These are phyloP conservation scores for Ascoidea asiatica DNA, from an alignment of 805 yeast species.

Conservation along the genomic window DNA sequence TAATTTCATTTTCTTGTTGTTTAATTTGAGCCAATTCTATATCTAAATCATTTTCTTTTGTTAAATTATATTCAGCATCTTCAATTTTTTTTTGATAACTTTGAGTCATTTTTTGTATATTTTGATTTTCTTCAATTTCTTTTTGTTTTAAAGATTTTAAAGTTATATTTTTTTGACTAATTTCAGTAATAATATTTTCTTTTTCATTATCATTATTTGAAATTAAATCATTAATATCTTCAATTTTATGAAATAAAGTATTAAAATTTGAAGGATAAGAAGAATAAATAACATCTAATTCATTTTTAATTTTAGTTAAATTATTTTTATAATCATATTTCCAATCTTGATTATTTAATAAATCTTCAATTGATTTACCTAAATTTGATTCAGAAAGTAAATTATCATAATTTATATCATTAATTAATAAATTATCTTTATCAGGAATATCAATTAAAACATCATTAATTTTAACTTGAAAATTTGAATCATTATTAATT, in stretches of 20 bases:
- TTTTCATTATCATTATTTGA: background rate
- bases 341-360: no score
- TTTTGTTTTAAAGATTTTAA: background rate
- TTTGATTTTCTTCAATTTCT: background rate
- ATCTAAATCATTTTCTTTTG: background rate
- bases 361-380: background rate
- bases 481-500: no score
- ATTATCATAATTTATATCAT: background rate
- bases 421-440: background rate
- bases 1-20: background rate
- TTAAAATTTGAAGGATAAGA: no score
- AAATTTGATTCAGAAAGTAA: background rate
- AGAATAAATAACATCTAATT: no score
- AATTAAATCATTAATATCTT: background rate
- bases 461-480: no score
- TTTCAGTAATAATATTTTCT: background rate
- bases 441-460: background rate
- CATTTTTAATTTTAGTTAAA: no score
- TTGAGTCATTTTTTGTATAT: no score
- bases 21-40: background rate
- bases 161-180: background rate
- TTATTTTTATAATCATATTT: background rate
- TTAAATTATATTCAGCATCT: background rate
- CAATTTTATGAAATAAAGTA: background rate
- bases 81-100: no score